Evolutionary conservation across 768 basidiomycete species (phyloP).

Genomic region (Rhodotorula paludigena): DNA sequence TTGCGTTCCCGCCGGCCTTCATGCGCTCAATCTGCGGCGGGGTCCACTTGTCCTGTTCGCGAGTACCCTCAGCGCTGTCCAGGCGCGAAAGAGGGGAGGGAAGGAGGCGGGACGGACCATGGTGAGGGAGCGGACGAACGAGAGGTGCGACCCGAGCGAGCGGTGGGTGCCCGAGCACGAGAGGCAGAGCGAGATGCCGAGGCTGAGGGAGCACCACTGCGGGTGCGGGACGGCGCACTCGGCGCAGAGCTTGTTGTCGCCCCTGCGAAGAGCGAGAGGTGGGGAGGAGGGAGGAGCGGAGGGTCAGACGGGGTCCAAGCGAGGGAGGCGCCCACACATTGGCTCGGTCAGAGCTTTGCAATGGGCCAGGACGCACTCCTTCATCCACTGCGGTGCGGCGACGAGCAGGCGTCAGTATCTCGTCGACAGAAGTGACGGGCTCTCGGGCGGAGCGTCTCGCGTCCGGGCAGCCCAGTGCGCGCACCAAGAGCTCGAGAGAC

Average conservation of each 20-base stretch:
- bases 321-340: neutral
- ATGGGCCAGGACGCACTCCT: conserved; percentile 14
- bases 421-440: no score
- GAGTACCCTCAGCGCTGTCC: neutral
- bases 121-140: conserved; percentile 34
- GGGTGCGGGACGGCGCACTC: conserved; percentile 30
- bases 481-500: neutral
- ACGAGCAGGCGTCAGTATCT: no score
- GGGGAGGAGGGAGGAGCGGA: neutral
- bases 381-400: conserved; percentile 27
- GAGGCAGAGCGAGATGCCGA: conserved; percentile 77
- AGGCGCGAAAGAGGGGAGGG: conserved; percentile 53
- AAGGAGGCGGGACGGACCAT: conserved; percentile 54
- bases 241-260: conserved; percentile 35
- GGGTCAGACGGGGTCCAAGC: neutral
- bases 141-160: conserved; percentile 88
- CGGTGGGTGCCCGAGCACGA: conserved; percentile 63
- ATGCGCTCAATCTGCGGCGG: conserved; percentile 53
- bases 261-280: conserved; percentile 10
- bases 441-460: no score
- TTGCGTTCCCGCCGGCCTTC: conserved; percentile 83
- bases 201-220: conserved; percentile 14
- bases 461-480: no score
- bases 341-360: neutral
- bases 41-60: conserved; percentile 39